Evolutionary conservation across 495 filamentous ascomycete genomes (phyloP).

Genomic region (Neurospora sp.): DNA sequence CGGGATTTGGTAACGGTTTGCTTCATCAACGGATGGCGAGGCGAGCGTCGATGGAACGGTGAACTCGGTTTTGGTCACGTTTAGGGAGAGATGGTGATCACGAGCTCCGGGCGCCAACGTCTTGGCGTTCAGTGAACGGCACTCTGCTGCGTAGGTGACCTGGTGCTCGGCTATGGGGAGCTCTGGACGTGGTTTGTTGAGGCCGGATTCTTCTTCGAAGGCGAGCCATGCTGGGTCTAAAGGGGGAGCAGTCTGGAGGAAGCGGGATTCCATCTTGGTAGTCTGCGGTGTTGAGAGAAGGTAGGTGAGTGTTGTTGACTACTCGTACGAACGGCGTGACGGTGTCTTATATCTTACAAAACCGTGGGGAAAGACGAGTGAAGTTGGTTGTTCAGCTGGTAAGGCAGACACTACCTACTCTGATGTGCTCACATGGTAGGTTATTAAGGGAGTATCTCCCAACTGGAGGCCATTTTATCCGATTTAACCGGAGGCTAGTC

Average conservation of each 20-base stretch:
- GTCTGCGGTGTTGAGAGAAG: background rate
- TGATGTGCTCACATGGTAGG: background rate
- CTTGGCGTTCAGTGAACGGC: constrained; percentile 2
- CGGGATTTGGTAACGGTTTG: background rate
- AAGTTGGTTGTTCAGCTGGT: background rate
- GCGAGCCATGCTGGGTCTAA: constrained; percentile 9
- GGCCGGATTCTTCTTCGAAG: background rate
- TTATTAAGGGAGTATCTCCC: background rate
- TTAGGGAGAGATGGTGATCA: constrained; percentile 3
- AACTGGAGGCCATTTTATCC: background rate
- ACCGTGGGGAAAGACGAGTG: background rate
- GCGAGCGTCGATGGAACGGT: constrained; percentile 2
- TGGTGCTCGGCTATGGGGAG: constrained; percentile 4
- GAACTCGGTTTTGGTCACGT: background rate
- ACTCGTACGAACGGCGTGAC: background rate
- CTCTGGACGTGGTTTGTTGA: background rate
- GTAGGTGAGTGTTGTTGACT: background rate
- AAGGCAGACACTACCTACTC: background rate
- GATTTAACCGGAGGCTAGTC: background rate
- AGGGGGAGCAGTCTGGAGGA: constrained; percentile 4
- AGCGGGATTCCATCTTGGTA: background rate
- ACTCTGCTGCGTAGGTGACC: constrained; percentile 3
- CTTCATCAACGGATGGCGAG: background rate
- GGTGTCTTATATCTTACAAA: background rate
- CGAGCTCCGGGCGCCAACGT: constrained; percentile 3